Percentiles rank a stretch among this genome's conserved stretches.
These are phyloP conservation scores for Udeniomyces megalosporus DNA, from an alignment of 768 basidiomycete species.

Conservation along the genomic window DNA sequence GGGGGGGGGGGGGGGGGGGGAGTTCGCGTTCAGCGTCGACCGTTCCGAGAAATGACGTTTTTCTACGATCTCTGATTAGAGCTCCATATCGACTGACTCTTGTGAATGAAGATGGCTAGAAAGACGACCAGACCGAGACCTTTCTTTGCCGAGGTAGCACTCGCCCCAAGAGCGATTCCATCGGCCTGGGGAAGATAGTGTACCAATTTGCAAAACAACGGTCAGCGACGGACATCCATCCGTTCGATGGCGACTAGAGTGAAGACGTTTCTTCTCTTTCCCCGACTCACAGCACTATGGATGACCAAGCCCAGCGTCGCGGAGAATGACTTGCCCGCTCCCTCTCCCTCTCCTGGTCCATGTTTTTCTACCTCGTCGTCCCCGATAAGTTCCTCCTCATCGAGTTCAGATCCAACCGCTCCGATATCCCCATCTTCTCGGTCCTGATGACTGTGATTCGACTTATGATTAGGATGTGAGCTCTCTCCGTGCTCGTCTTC, in stretches of 20 bases:
- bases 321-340: background rate
- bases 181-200: slow-evolving; percentile 59
- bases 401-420: no score
- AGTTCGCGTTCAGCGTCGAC: background rate
- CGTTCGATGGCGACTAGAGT: background rate
- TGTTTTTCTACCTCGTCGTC: background rate
- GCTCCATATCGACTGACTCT: slow-evolving; percentile 37
- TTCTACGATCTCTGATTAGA: no score
- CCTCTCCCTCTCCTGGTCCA: background rate
- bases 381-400: background rate
- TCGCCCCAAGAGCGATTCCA: slow-evolving; percentile 76
- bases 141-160: slow-evolving; percentile 28
- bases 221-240: background rate
- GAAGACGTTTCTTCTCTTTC: no score
- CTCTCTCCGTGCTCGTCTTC: background rate
- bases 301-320: slow-evolving; percentile 71
- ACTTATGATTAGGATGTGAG: no score
- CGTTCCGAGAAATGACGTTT: no score
- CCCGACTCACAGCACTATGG: slow-evolving; percentile 32
- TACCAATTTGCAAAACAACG: no score
- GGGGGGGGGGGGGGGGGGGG: background rate
- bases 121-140: slow-evolving; percentile 68
- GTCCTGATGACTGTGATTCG: no score
- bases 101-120: slow-evolving; percentile 77
- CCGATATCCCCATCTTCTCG: no score